A percentile compares a stretch with the other conserved stretches of the same genome.
phyloP scores from a whole-genome alignment of 2,329 filamentous ascomycete genomes.

The Aspergillus pseudonomiae region DNA sequence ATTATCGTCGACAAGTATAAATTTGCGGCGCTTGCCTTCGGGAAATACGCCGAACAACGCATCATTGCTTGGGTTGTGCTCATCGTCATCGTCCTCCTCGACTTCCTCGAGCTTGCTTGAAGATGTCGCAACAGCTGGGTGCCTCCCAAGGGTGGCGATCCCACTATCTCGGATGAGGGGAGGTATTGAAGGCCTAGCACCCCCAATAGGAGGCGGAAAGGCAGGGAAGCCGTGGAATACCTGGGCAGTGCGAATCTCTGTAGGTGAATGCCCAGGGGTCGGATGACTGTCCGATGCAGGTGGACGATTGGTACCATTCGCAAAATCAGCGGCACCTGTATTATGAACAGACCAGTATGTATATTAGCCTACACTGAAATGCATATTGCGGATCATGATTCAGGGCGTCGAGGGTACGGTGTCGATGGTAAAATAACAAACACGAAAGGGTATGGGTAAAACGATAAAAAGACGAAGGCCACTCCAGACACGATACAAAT shows the following conservation, averaged over 20 bases:
- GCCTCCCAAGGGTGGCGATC: slow-evolving; percentile 47
- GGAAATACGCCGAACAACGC: slow-evolving; percentile 86
- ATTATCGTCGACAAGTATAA: slow-evolving; percentile 91
- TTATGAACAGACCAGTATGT: slow-evolving; percentile 25
- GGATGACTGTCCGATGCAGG: slow-evolving; percentile 59
- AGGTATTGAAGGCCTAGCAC: slow-evolving; percentile 62
- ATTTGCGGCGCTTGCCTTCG: slow-evolving; percentile 90
- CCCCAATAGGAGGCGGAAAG: slow-evolving; percentile 59
- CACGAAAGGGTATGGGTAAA: slow-evolving; percentile 27
- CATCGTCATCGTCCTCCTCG: slow-evolving; percentile 27
- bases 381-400: slow-evolving; percentile 21
- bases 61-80: slow-evolving; percentile 51
- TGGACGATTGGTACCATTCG: slow-evolving; percentile 60
- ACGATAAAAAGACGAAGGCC: slow-evolving; percentile 9
- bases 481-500: slow-evolving; percentile 15
- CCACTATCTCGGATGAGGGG: slow-evolving; percentile 63
- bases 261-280: slow-evolving; percentile 55
- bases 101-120: slow-evolving; percentile 27
- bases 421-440: slow-evolving; percentile 24
- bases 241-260: slow-evolving; percentile 73
- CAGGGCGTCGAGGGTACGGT: slow-evolving; percentile 16
- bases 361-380: slow-evolving; percentile 48
- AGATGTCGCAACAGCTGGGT: slow-evolving; percentile 38
- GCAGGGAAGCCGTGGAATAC: slow-evolving; percentile 72
- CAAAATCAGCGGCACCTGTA: slow-evolving; percentile 44